These are phyloP conservation scores for Leccinum subtestaceum DNA, from an alignment of 768 basidiomycete species.

Conservation along the genomic window DNA sequence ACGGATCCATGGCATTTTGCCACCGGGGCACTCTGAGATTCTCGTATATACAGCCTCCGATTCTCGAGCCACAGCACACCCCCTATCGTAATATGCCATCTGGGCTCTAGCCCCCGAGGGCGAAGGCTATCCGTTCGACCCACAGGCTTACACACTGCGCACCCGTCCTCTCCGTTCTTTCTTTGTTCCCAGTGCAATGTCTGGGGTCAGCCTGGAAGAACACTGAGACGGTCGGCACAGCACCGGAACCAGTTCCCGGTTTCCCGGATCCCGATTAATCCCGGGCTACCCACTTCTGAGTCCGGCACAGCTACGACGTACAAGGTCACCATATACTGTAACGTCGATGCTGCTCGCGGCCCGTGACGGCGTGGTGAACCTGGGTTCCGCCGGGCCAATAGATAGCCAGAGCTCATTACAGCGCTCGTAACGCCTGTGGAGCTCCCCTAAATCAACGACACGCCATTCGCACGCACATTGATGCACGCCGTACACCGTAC, in stretches of 20 bases:
- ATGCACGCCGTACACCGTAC: not conserved
- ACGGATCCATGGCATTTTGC: not conserved
- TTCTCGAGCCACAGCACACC: not conserved
- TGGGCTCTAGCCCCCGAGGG: not conserved
- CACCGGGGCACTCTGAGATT: not conserved
- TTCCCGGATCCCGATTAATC: not conserved
- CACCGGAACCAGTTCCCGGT: not conserved
- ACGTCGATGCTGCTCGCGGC: not conserved
- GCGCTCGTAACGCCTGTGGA: not conserved
- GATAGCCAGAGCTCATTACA: not conserved
- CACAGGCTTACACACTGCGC: not conserved
- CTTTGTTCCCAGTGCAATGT: not conserved
- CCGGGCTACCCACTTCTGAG: not conserved
- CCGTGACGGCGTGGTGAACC: not conserved
- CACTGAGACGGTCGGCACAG: not conserved
- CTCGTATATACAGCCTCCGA: not conserved
- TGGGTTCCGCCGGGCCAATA: not conserved
- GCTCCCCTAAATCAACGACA: not conserved
- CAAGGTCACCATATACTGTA: not conserved
- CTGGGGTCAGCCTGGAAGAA: not conserved
- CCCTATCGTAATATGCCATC: not conserved
- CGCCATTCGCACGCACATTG: not conserved
- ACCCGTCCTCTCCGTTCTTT: not conserved
- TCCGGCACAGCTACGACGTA: not conserved
- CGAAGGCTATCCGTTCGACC: not conserved